These are phyloP conservation scores for Penicillium capsulatum DNA, from an alignment of 2,329 filamentous ascomycete species.

Conservation along the genomic window DNA sequence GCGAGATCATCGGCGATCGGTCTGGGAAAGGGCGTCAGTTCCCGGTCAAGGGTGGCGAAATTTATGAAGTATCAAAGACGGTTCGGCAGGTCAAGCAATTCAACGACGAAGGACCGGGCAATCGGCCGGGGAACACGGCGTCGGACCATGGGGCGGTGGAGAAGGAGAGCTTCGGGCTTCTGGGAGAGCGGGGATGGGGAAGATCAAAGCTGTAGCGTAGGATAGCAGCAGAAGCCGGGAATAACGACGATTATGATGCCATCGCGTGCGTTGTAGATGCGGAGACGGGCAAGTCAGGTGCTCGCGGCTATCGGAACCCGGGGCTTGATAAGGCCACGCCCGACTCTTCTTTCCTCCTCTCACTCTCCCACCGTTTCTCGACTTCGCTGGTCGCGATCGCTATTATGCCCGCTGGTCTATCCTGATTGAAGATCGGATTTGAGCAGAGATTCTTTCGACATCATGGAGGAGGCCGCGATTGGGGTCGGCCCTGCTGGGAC, in stretches of 20 bases:
- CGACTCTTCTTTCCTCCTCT: slow-evolving; percentile 8
- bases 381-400: slow-evolving; percentile 24
- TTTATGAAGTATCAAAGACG: slow-evolving; percentile 55
- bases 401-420: slow-evolving; percentile 24
- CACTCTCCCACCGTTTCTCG: slow-evolving; percentile 10
- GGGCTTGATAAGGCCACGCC: slow-evolving; percentile 18
- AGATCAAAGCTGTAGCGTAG: slow-evolving; percentile 26
- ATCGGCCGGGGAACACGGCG: slow-evolving; percentile 45
- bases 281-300: slow-evolving; percentile 14
- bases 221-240: slow-evolving; percentile 6
- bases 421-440: slow-evolving; percentile 10
- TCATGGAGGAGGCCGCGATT: slow-evolving; percentile 32
- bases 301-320: slow-evolving; percentile 3
- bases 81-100: slow-evolving; percentile 50
- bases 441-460: slow-evolving; percentile 12
- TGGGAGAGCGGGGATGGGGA: slow-evolving; percentile 51
- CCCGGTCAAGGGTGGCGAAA: slow-evolving; percentile 46
- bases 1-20: slow-evolving; percentile 33
- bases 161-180: slow-evolving; percentile 49
- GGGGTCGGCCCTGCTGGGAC: slow-evolving; percentile 25
- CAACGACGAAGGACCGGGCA: slow-evolving; percentile 53
- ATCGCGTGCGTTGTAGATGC: slow-evolving; percentile 3
- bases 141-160: slow-evolving; percentile 41
- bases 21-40: slow-evolving; percentile 29
- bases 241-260: slow-evolving; percentile 6